A percentile compares a stretch with the other conserved stretches of the same genome.
Evolutionary conservation across 176 grass and related monocot species (phyloP).

Genomic region (Tuctoria greenei): DNA sequence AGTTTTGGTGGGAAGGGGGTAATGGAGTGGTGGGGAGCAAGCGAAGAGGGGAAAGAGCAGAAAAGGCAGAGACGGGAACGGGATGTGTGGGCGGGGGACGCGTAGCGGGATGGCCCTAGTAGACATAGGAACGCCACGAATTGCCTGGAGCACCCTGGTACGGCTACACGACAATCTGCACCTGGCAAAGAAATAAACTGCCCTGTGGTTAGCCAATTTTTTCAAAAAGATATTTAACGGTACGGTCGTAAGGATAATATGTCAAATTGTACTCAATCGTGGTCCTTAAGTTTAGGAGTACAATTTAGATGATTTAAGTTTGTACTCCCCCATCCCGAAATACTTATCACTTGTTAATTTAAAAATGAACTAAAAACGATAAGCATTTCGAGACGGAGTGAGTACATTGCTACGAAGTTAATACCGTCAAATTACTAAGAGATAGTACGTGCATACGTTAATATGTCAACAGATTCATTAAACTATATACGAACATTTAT

Average conservation of each 20-base stretch:
- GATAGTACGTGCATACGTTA: too few species aligned
- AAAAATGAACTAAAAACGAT: too few species aligned
- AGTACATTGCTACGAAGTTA: accelerated
- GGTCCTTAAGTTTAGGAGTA: background rate
- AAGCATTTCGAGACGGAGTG: too few species aligned
- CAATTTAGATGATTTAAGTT: accelerated
- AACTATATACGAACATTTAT: too few species aligned
- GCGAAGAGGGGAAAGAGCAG: slow-evolving; percentile 41
- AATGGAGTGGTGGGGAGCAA: background rate
- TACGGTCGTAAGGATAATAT: background rate
- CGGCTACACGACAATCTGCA: slow-evolving; percentile 34
- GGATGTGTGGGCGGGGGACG: slow-evolving; percentile 37
- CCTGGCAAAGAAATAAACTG: background rate
- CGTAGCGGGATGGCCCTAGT: slow-evolving; percentile 22
- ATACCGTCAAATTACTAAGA: background rate
- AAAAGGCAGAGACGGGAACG: background rate
- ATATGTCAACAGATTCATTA: too few species aligned
- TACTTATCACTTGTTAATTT: too few species aligned
- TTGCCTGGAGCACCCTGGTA: slow-evolving; percentile 23
- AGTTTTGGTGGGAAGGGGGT: slow-evolving; percentile 35
- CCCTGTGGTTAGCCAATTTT: background rate
- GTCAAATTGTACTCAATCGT: background rate
- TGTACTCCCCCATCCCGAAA: too few species aligned
- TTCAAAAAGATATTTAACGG: slow-evolving; percentile 2
- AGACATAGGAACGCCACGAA: slow-evolving; percentile 12